Conservation (phyloP, 306 rosid genomes). For the Gastrolobium villosum region DNA sequence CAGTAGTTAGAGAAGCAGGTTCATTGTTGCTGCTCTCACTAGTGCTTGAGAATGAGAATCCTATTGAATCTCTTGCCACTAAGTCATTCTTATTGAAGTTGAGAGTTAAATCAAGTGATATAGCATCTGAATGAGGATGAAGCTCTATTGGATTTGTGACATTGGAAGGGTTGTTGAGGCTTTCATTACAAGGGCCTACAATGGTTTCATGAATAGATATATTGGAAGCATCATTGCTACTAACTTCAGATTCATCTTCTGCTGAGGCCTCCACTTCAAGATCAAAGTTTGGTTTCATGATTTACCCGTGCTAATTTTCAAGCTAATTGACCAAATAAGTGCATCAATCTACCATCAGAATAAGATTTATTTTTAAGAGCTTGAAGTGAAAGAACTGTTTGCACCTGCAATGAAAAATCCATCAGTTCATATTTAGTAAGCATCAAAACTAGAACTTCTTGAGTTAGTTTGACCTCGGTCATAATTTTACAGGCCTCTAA, state of each 20-base stretch:
- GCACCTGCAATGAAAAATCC: constrained; percentile 53
- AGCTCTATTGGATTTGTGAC: constrained; percentile 48
- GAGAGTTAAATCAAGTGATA: constrained; percentile 78
- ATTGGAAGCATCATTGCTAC: constrained; percentile 89
- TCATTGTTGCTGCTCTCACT: constrained; percentile 84
- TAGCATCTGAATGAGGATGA: constrained; percentile 48
- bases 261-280: constrained; percentile 80
- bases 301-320: background rate
- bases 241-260: constrained; percentile 74
- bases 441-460: constrained; percentile 35
- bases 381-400: constrained; percentile 24
- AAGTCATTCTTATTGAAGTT: constrained; percentile 61
- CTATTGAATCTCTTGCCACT: constrained; percentile 57
- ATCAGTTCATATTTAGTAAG: constrained; percentile 31
- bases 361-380: constrained; percentile 34
- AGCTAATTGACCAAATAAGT: constrained; percentile 11
- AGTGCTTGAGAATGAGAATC: constrained; percentile 82
- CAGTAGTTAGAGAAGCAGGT: constrained; percentile 61
- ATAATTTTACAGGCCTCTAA: constrained; percentile 4
- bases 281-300: constrained; percentile 75
- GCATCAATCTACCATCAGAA: constrained; percentile 43
- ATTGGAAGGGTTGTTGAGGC: constrained; percentile 53
- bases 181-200: constrained; percentile 62
- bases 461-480: background rate
- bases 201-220: constrained; percentile 72